A percentile compares a stretch with the other conserved stretches of the same genome.
These are phyloP conservation scores for Saccharomycopsis sp. DNA, from an alignment of 805 yeast species.

Conservation along the genomic window DNA sequence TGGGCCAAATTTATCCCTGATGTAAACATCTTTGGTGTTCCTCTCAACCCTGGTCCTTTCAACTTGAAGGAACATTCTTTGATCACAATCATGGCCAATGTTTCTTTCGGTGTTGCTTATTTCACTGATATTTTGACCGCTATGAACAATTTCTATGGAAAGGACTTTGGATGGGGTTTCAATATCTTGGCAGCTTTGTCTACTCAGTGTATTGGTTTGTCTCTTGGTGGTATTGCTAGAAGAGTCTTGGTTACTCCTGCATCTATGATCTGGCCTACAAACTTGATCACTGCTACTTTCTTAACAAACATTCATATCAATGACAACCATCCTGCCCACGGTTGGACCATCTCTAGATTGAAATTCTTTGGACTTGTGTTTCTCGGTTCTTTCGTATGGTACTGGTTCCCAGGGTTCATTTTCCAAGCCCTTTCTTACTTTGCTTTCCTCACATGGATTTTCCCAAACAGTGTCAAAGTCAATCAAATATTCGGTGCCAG, in stretches of 20 bases:
- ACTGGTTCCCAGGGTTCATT: conserved; percentile 57
- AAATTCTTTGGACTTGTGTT: conserved; percentile 41
- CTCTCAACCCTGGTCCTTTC: conserved; percentile 56
- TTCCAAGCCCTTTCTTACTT: conserved; percentile 54
- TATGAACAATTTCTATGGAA: conserved; percentile 41
- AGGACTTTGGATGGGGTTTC: conserved; percentile 46
- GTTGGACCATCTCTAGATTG: conserved; percentile 54
- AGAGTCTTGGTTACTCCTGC: conserved; percentile 57
- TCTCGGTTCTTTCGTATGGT: conserved; percentile 39
- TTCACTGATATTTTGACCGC: conserved; percentile 53
- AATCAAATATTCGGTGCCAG: conserved; percentile 59
- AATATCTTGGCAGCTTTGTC: conserved; percentile 45
- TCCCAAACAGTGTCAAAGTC: conserved; percentile 49
- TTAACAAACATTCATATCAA: conserved; percentile 45
- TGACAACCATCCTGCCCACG: conserved; percentile 40
- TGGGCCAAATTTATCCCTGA: conserved; percentile 27
- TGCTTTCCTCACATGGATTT: conserved; percentile 61
- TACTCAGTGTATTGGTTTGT: conserved; percentile 61
- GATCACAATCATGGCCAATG: conserved; percentile 47
- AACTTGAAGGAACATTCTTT: conserved; percentile 58
- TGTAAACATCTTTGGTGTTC: conserved; percentile 26
- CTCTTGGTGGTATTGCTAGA: conserved; percentile 57
- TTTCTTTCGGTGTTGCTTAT: conserved; percentile 44
- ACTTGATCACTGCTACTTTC: conserved; percentile 53
- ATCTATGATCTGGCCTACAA: conserved; percentile 66